Evolutionary conservation across 345 rosid species (phyloP), one percentile per base, ranked within the genome.

Genomic region (Bruguiera sexangula): DNA sequence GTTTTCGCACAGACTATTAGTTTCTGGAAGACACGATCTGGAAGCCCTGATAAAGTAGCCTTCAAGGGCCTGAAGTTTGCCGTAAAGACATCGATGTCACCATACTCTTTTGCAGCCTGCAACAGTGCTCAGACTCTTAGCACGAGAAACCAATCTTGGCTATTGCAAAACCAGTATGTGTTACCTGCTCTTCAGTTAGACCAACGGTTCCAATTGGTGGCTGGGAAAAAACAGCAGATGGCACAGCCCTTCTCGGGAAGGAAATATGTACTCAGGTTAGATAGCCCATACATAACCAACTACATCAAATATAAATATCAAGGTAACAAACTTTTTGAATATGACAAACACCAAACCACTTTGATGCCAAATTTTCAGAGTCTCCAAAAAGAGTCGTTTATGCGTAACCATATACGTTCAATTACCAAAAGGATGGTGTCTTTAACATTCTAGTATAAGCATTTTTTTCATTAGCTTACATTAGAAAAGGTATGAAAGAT

Each of bases 191-290:
- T 84, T 91, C 96, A 6, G 86, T 82, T 67, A 87, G 88, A 78
- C 97, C 97, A 59, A 94, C 97, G 76, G 86, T 90, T 77, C 97
- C 97, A 73, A 94, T 91, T 56, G 97, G 98, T 65, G 98, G 98
- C 85, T 94, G 98, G 13, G 92, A 89, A 76, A 94, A 94, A 68
- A 91, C 96, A 36, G 96, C 97, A 37, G 96, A 87, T 68, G 98
- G 97, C 58, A 89, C 86, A 78, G 92, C 95, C 75, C 98, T 94
- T 72, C 67, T 55, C 69, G 10, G 53, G 62, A 62, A 54, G 43
- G 62, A 19, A 48, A 60, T 21, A 57, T 68, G 66, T 24, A 50
- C 62, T 65, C 53, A 46, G 65, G 71, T 57, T 43, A 61, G 24
- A 32, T 22, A 32, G 37, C 29, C 52, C 58, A 65, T 46, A 48